A percentile compares a stretch with the other conserved stretches of the same genome.
Conservation (phyloP, 805 yeast species). For the Metschnikowia gelsemii region DNA sequence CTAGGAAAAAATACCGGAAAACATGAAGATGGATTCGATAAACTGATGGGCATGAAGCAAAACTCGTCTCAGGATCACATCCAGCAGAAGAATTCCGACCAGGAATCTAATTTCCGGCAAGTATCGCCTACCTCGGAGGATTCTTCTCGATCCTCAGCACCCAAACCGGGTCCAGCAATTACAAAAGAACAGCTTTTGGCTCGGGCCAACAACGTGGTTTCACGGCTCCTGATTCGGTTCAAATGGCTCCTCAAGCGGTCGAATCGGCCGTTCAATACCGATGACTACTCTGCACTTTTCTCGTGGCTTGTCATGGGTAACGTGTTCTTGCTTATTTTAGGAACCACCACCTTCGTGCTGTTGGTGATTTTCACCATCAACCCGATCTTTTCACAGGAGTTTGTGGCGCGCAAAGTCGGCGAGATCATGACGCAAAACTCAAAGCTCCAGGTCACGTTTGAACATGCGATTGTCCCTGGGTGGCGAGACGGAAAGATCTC, state of each 20-base stretch:
- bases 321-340: conserved; percentile 71
- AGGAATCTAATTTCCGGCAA: too few species aligned
- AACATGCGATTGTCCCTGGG: conserved; percentile 90
- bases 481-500: conserved; percentile 87
- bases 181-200: conserved; percentile 28
- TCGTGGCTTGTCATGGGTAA: conserved; percentile 93
- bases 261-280: conserved; percentile 84
- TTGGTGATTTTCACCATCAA: conserved; percentile 72
- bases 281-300: conserved; percentile 84
- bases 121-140: too few species aligned
- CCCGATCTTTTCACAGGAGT: conserved; percentile 85
- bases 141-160: not conserved
- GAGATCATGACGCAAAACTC: conserved; percentile 80
- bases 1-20: too few species aligned
- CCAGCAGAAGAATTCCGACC: too few species aligned
- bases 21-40: too few species aligned
- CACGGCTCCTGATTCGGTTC: conserved; percentile 37
- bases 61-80: too few species aligned
- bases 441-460: conserved; percentile 81
- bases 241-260: conserved; percentile 78
- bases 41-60: too few species aligned
- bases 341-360: conserved; percentile 91
- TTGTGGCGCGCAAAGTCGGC: conserved; percentile 78
- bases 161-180: conserved; percentile 3
- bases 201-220: conserved; percentile 29